Evolutionary conservation across 768 basidiomycete species (phyloP).

Genomic region (Termitomyces sp.): DNA sequence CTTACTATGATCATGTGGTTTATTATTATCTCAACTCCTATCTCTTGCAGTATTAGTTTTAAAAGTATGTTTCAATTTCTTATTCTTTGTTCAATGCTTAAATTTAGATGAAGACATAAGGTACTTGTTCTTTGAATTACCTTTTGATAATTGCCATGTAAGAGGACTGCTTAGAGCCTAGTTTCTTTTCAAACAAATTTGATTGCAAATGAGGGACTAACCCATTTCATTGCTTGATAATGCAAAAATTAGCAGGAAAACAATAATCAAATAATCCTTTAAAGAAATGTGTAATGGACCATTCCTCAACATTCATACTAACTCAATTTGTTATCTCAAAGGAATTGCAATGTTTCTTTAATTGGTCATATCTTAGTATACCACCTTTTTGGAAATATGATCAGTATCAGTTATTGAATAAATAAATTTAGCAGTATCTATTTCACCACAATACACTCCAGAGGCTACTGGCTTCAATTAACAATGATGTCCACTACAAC

Average conservation of each 20-base stretch:
- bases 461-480: neutral
- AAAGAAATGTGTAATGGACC: neutral
- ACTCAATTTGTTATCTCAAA: neutral
- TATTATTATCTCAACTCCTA: too few species aligned
- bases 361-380: neutral
- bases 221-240: neutral
- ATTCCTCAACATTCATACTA: neutral
- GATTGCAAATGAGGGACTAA: too few species aligned
- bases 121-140: too few species aligned
- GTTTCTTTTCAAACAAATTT: too few species aligned
- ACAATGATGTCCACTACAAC: neutral
- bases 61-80: too few species aligned
- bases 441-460: neutral
- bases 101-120: too few species aligned
- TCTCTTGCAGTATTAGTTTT: too few species aligned
- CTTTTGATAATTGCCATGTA: too few species aligned
- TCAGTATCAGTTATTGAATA: neutral
- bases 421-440: neutral
- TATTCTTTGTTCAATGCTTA: too few species aligned
- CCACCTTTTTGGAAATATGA: neutral
- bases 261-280: neutral
- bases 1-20: too few species aligned
- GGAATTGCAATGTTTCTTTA: neutral
- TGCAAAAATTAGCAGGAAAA: neutral
- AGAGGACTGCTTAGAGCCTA: too few species aligned